Base-by-base conservation (phyloP, 306 rosid species). In the Quillaja saponaria region DNA sequence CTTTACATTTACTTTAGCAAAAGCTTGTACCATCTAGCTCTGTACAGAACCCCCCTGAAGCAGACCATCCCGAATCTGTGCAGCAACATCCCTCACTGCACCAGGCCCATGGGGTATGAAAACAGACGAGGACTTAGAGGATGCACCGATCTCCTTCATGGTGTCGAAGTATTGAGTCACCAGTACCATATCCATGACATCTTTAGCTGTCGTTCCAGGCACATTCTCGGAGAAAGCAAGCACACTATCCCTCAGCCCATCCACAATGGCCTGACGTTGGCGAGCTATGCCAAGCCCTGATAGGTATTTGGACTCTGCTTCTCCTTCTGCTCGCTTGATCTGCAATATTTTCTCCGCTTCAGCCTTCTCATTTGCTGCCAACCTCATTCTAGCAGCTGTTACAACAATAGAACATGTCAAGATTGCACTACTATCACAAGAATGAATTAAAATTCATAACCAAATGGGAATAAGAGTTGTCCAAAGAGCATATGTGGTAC, bases 91-190 rank as follows among this genome's bases (percentile, higher is more conserved):
- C 71, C 34, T 80, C 39, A 87, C 88, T 3, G 85, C 91, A n/a
- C 91, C 91, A 7, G 95, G 95, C 11, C 91, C 89, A 11, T 87
- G 95, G 5, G 95, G 87, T 41, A 88, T 88, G 82, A 84, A 82
- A 41, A 88, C 84, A 1, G 92, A 74, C 0, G 81, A 80, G 8
- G 90, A 76, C 77, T 78, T 87, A 7, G 96, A 88, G 44, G 85
- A 78, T n/a, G 92, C 92, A 1, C 87, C 92, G 0, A 88, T 88
- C 67, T 88, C 96, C 71, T 85, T 78, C 87, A 88, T 76, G 1
- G 92, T 88, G 72, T 88, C 90, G 7, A 88, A 88, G 75, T 88
- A 88, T 7, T 88, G 96, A 49, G 92, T 82, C 60, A 79, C 90
- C 45, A 85, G 71, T 31, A 88, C 91, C 89, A 88, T 85, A 71